Evolutionary conservation across 2,329 filamentous ascomycete species (phyloP).

Genomic region (Fusarium buharicum): DNA sequence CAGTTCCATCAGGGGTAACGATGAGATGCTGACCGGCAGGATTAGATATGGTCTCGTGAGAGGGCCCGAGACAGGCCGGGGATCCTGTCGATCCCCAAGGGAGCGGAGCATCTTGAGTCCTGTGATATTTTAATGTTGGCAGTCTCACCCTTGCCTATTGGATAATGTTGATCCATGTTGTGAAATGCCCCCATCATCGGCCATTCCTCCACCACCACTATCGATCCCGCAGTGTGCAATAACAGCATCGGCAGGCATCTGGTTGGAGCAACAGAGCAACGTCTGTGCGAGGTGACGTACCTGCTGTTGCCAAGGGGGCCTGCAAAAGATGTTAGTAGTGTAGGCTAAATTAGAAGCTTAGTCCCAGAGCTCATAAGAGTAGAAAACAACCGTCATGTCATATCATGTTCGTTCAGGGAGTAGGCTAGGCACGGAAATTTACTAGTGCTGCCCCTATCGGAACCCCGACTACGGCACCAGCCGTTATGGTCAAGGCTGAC

Average conservation of each 20-base stretch:
- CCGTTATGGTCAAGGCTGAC: conserved; percentile 31
- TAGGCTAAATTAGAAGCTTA: conserved; percentile 25
- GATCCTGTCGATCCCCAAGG: conserved; percentile 29
- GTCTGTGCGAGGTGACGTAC: conserved; percentile 39
- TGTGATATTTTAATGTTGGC: conserved; percentile 19
- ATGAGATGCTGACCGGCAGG: conserved; percentile 10
- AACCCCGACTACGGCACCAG: conserved; percentile 31
- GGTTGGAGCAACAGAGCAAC: conserved; percentile 21
- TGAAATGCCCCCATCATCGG: conserved; percentile 22
- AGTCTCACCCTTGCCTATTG: conserved; percentile 17
- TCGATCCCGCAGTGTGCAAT: conserved; percentile 20
- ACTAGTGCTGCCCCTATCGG: conserved; percentile 36
- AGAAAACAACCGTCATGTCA: conserved; percentile 38
- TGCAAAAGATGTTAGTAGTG: conserved; percentile 21
- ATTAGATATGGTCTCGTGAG: conserved; percentile 35
- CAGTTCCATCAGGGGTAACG: conserved; percentile 12
- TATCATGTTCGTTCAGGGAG: conserved; percentile 39
- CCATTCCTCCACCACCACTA: conserved; percentile 22
- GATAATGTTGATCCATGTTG: conserved; percentile 19
- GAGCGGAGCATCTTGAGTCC: conserved; percentile 27
- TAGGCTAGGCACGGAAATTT: conserved; percentile 41
- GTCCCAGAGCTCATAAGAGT: conserved; percentile 20
- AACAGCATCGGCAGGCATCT: conserved; percentile 22
- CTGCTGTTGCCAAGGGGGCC: conserved; percentile 13
- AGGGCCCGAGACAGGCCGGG: conserved; percentile 23